These are phyloP conservation scores for Capronia epimyces DNA, from an alignment of 2,329 filamentous ascomycete species.

Conservation along the genomic window DNA sequence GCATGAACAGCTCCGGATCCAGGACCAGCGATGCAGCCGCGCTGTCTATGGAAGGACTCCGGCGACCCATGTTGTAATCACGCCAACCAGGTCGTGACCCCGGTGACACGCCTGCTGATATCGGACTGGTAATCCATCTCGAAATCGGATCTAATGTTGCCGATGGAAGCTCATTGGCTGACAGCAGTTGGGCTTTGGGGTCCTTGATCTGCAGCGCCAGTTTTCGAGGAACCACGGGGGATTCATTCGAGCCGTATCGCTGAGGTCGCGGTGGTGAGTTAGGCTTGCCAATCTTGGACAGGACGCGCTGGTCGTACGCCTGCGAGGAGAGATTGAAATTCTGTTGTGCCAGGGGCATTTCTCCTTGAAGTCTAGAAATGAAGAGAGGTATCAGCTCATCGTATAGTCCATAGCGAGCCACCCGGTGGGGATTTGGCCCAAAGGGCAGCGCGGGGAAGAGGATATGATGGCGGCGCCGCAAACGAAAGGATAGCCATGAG, in stretches of 20 bases:
- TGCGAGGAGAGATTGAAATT: constrained; percentile 56
- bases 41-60: constrained; percentile 43
- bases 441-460: constrained; percentile 1
- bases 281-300: constrained; percentile 58
- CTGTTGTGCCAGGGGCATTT: constrained; percentile 54
- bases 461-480: not conserved
- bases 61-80: constrained; percentile 38
- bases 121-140: constrained; percentile 38
- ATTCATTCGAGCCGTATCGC: constrained; percentile 32
- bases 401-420: not conserved
- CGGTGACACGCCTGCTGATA: constrained; percentile 40
- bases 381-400: constrained; percentile 14
- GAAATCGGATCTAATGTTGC: constrained; percentile 21
- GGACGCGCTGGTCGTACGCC: constrained; percentile 57
- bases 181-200: constrained; percentile 14
- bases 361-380: constrained; percentile 50
- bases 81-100: constrained; percentile 38
- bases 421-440: constrained; percentile 15
- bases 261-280: constrained; percentile 49
- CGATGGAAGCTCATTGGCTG: constrained; percentile 21
- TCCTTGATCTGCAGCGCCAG: constrained; percentile 28
- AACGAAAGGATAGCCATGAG: no score
- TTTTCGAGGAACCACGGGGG: constrained; percentile 35
- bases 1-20: constrained; percentile 39
- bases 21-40: constrained; percentile 36